Conservation (phyloP, 2,329 filamentous ascomycete genomes). For the Colletotrichum orchidophilum region DNA sequence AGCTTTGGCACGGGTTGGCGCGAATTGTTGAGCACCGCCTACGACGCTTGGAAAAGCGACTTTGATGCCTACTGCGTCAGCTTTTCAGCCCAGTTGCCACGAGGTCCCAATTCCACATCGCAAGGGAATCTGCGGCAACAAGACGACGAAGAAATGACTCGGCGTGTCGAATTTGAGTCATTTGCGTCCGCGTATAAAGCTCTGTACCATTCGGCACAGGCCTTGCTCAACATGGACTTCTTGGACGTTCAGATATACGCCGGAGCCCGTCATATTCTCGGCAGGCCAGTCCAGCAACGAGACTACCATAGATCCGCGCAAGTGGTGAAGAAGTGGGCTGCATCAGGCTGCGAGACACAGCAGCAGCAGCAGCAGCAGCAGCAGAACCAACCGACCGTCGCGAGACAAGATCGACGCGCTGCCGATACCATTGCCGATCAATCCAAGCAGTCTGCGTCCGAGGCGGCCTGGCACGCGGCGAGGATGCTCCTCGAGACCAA, state of each 20-base stretch:
- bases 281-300: conserved; percentile 58
- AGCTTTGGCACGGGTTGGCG: conserved; percentile 52
- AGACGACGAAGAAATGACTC: background rate
- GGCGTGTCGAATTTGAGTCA: conserved; percentile 51
- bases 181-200: conserved; percentile 61
- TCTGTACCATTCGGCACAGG: conserved; percentile 67
- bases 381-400: background rate
- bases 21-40: conserved; percentile 59
- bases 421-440: background rate
- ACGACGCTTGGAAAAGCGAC: conserved; percentile 66
- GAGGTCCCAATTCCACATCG: background rate
- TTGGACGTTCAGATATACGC: conserved; percentile 71
- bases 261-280: conserved; percentile 67
- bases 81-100: conserved; percentile 39
- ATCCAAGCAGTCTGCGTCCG: conserved; percentile 44
- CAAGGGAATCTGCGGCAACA: background rate
- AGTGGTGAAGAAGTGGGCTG: conserved; percentile 61
- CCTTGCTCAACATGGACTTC: conserved; percentile 66
- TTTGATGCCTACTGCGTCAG: conserved; percentile 61
- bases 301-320: conserved; percentile 62
- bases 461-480: conserved; percentile 64
- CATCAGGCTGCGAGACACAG: conserved; percentile 30
- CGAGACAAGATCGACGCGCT: background rate
- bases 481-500: conserved; percentile 60
- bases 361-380: background rate